Conservation (phyloP, 106 monocot genomes). For the Allium sativum region DNA sequence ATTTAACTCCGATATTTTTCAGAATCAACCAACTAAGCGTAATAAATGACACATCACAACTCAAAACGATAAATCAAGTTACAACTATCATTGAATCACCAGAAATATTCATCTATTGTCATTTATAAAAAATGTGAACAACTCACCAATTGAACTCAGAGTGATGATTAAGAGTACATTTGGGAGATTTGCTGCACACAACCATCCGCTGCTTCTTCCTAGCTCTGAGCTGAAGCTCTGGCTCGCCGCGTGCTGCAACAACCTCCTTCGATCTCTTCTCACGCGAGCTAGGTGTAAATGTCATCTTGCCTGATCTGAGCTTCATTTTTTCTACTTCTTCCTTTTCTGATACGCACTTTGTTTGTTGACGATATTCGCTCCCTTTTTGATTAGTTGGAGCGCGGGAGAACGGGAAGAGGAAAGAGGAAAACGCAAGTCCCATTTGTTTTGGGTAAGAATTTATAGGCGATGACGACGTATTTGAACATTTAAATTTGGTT, state of each 20-base stretch:
- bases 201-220: conserved; percentile 14
- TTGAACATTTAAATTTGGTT: conserved; percentile 1
- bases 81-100: background rate
- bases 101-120: background rate
- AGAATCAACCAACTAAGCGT: background rate
- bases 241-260: background rate
- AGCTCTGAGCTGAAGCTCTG: background rate
- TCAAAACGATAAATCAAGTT: background rate
- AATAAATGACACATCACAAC: background rate
- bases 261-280: conserved; percentile 1
- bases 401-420: background rate
- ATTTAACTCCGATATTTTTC: background rate
- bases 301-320: conserved; percentile 5
- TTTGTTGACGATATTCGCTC: background rate
- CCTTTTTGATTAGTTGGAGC: background rate
- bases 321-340: background rate
- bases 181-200: conserved; percentile 25
- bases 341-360: background rate
- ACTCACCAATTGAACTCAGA: conserved; percentile 28
- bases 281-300: conserved; percentile 1
- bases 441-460: background rate
- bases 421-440: conserved; percentile 4
- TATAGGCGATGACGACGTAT: conserved; percentile 10
- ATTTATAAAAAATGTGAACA: conserved; percentile 5
- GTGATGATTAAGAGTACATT: conserved; percentile 21